Base-by-base conservation (phyloP, 2,329 filamentous ascomycete genomes). In the Fonsecaea erecta region DNA sequence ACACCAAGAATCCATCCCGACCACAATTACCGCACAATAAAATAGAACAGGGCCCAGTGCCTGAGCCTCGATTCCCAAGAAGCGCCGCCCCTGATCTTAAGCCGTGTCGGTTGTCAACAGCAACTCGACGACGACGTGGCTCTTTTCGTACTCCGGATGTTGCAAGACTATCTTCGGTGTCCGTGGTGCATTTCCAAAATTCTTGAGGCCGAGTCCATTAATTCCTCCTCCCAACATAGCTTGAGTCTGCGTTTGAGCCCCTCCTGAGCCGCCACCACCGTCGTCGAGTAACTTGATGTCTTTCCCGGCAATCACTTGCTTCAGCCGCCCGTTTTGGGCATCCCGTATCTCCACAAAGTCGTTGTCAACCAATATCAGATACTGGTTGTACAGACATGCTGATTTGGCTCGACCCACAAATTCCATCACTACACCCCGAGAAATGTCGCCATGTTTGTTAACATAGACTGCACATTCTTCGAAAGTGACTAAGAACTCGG, bases 301-400 rank as follows among this genome's bases (percentile, higher is more conserved):
- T 68, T 91, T 85, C 0, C 95, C 95, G 0, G 93, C 90, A 71
- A 99, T 96, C 64, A 99, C 95, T 80, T 99, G 95, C 72, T 95
- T 86, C 68, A 99, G 78, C 21, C 96, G 86, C 0, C 95, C 95
- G 74, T 98, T 98, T 81, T 97, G 92, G 18, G 95, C 95, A 73
- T 99, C 98, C 61, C 95, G 87, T 60, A 99, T 92, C 80, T 99
- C 95, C 54, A 99, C 92, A 72, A 98, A 99, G 77, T 98, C 94
- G 24, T 91, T 90, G 76, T 97, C 95, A 80, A 98, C 97, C 3
- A 99, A 86, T 7, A 99, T 83, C 3, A 99, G 85, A 76, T 97
- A 98, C 64, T 93, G 90, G 1, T 93, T 93, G 72, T 92, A 96
- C 80, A 98, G 89, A 67, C 93, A 95, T 1, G 93, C 93, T 12